phyloP scores from a whole-genome alignment of 1,284 basidiomycete genomes.

The Irpex sp. region DNA sequence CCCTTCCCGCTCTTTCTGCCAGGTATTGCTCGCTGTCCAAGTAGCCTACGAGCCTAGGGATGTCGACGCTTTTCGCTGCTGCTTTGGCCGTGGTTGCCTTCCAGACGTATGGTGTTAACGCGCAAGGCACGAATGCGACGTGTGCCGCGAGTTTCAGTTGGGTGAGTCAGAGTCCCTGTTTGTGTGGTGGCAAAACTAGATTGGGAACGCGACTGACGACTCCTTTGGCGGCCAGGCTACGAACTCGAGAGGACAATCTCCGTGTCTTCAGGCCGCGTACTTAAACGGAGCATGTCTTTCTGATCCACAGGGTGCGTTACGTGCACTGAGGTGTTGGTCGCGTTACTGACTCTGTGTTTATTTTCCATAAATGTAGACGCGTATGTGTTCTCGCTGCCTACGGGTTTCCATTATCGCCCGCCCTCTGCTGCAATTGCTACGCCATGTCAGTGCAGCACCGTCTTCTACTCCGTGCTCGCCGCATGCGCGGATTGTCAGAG shows the following conservation, averaged over 20 bases:
- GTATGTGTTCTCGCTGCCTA: conserved; percentile 12
- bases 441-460: conserved; percentile 16
- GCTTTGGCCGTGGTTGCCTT: neutral
- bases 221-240: conserved; percentile 1
- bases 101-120: neutral
- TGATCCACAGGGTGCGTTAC: conserved; percentile 6
- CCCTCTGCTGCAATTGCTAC: conserved; percentile 7
- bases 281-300: conserved; percentile 15
- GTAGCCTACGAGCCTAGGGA: neutral
- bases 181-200: too few species aligned
- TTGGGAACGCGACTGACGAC: too few species aligned
- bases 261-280: conserved; percentile 17
- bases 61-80: neutral
- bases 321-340: neutral
- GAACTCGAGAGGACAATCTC: conserved; percentile 14
- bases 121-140: conserved; percentile 17
- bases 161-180: conserved; percentile 6
- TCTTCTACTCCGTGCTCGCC: conserved; percentile 13
- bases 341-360: neutral
- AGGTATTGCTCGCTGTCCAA: neutral
- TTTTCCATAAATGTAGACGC: conserved; percentile 7
- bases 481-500: conserved; percentile 14
- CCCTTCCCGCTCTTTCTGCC: too few species aligned
- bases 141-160: conserved; percentile 11
- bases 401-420: conserved; percentile 12